Base-by-base conservation (phyloP, 768 basidiomycete genomes). In the Coprinopsis marcescibilis region DNA sequence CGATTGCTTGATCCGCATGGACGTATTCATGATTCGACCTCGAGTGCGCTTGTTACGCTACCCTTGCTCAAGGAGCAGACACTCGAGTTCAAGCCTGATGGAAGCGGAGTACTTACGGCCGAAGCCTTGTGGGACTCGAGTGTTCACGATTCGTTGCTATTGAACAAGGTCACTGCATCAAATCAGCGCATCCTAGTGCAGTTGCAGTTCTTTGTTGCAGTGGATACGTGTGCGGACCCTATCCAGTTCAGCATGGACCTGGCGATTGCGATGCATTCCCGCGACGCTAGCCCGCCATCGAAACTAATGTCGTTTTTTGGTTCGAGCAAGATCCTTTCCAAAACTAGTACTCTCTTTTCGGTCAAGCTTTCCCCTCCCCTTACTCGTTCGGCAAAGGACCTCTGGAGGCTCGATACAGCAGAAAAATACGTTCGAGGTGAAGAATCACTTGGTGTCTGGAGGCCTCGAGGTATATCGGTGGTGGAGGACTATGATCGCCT, bases 351-450 rank as follows among this genome's bases (percentile, higher is more conserved):
- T n/a, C 76, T 96, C 36, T 99, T 94, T 71, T 77, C 72, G 25
- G 75, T 98, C 40, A 75, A 78, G 36, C 73, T 98, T 25, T 80
- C 81, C 2, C 93, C 95, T 11, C 86, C 89, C 13, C 67, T 89
- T 51, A 91, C 89, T 15, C 81, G 90, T 35, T 92, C 87, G 1
- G 78, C 90, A 2, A 81, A 81, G 60, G 93, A 97, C 52, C 71
- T 99, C 12, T 97, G 95, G 96, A 73, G 93, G 32, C 71, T 98
- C 43, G 92, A 99, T 67, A 97, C 95, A 1, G 83, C 89, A 23
- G 87, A 89, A 65, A 94, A 92, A 62, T 97, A 94, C 64, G 93
- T 99, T 0, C 77, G 84, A 36, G 95, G 95, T 6, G 94, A 98
- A 61, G 94, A 97, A 57, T 64, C 73, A 3, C 72, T 98, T 23